Base-by-base conservation (phyloP, 768 basidiomycete species). In the Agrocybe chaxingu region DNA sequence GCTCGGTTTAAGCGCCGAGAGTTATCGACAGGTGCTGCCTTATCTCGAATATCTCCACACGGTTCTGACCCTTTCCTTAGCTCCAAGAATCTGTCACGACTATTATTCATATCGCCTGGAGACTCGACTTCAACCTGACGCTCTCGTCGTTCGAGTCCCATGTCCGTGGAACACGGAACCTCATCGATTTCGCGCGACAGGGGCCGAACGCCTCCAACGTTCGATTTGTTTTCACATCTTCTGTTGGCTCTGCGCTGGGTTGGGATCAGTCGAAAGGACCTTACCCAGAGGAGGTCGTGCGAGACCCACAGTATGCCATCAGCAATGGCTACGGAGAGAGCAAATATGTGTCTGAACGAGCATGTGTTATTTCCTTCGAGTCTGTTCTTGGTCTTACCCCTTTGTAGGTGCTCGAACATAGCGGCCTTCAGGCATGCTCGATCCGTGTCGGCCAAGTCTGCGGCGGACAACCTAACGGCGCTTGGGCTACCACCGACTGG, bases 61-160 rank as follows among this genome's bases (percentile, higher is more conserved):
- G 8, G 7, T 45, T 44, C 33, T 30, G 19, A 47, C 34, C 36
- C 31, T 18, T 31, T 39, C n/a, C 8, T 2, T 34, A 68, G 63
- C 57, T 71, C n/a, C 53, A 59, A 10, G 40, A 53, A 18, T 58
- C 57, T 3, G 58, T 69, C 2, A 73, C 65, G 0, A 45, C 49
- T 9, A 66, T 77, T 45, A 63, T 76, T 3, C 73, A 76, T 38
- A 70, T 64, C 30, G 73, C 74, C 2, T 77, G 76, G 76, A 61
- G 61, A 13, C 60, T 78, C 9, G 70, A 78, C 42, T 76, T 77
- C 56, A 78, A 76, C 45, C 36, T 70, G 24, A 50, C 67, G 0
- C 55, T 78, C 7, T 60, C 68, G 1, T 73, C 75, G 0, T 73
- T 76, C 39, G 76, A 75, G 42, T 62, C 69, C 2, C 67, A 60